Conservation (phyloP, 805 yeast species). For the Ascoidea tarda region DNA sequence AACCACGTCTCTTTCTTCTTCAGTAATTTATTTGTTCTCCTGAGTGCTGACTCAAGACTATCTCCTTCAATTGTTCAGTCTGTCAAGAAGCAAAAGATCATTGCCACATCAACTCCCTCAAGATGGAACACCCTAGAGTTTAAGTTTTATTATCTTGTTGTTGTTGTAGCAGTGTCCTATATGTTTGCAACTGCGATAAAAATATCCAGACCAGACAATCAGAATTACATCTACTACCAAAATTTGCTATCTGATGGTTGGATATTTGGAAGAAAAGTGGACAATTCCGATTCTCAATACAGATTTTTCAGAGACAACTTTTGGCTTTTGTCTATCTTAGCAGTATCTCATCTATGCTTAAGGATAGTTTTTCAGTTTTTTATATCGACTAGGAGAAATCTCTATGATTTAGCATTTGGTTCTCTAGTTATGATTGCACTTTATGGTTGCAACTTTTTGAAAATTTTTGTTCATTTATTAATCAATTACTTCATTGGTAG, state of each 20-base stretch:
- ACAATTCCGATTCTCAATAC: constrained; percentile 86
- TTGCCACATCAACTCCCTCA: constrained; percentile 20
- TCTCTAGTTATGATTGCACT: constrained; percentile 50
- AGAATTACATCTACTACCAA: constrained; percentile 53
- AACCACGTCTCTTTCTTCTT: no score
- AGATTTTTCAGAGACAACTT: constrained; percentile 76
- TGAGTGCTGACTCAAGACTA: neutral
- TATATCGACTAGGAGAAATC: constrained; percentile 23
- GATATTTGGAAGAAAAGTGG: constrained; percentile 83
- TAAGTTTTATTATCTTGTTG: constrained; percentile 46
- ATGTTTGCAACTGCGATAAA: constrained; percentile 74
- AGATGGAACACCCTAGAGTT: constrained; percentile 75
- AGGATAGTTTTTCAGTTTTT: constrained; percentile 24
- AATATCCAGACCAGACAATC: constrained; percentile 62
- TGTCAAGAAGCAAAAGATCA: constrained; percentile 3
- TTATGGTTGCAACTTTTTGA: constrained; percentile 66
- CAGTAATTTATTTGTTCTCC: neutral
- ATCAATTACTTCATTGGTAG: constrained; percentile 39
- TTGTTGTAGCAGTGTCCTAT: constrained; percentile 61
- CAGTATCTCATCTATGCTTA: constrained; percentile 36
- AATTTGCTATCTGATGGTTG: constrained; percentile 66
- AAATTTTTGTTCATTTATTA: constrained; percentile 42
- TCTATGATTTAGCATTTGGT: constrained; percentile 69
- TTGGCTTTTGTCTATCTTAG: constrained; percentile 40
- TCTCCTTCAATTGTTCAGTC: neutral